A percentile compares a stretch with the other conserved stretches of the same genome.
phyloP scores from a whole-genome alignment of 1,284 basidiomycete genomes.

The Apiotrichum brassicae region DNA sequence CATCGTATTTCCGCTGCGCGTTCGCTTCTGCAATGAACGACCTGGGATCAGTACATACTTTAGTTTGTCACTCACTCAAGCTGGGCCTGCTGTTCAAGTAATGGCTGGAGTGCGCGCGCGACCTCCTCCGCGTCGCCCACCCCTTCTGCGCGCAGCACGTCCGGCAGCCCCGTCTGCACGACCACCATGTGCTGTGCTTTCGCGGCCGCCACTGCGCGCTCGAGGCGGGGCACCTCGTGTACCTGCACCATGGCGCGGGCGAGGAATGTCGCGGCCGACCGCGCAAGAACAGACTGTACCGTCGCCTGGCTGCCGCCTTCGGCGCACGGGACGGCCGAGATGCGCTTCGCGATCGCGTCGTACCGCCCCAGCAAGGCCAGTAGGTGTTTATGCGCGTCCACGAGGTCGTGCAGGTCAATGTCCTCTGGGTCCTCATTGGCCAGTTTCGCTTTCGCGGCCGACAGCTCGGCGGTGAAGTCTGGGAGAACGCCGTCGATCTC shows the following conservation, averaged over 20 bases:
- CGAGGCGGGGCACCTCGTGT: conserved; percentile 57
- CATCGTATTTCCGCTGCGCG: conserved; percentile 80
- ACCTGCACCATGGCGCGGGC: conserved; percentile 59
- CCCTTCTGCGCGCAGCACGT: conserved; percentile 24
- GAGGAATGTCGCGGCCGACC: conserved; percentile 71
- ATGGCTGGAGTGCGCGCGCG: conserved; percentile 67
- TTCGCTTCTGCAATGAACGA: conserved; percentile 62
- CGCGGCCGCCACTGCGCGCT: conserved; percentile 35
- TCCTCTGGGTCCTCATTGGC: background rate
- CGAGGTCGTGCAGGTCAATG: conserved; percentile 52
- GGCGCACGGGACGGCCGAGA: conserved; percentile 62
- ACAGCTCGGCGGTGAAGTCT: conserved; percentile 62
- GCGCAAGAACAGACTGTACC: conserved; percentile 73
- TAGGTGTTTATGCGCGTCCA: conserved; percentile 67
- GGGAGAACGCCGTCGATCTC: conserved; percentile 65
- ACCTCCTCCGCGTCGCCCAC: conserved; percentile 53
- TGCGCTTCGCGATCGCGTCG: conserved; percentile 78
- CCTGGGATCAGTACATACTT: conserved; percentile 14
- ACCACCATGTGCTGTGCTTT: conserved; percentile 24
- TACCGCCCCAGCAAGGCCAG: conserved; percentile 79
- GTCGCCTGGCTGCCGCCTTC: conserved; percentile 70
- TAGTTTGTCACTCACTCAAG: conserved; percentile 61
- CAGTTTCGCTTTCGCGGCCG: conserved; percentile 50
- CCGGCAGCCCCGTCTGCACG: conserved; percentile 26
- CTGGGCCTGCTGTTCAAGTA: conserved; percentile 83